These are phyloP conservation scores for Narthecium ossifragum DNA, from an alignment of 106 monocot species.

Conservation along the genomic window DNA sequence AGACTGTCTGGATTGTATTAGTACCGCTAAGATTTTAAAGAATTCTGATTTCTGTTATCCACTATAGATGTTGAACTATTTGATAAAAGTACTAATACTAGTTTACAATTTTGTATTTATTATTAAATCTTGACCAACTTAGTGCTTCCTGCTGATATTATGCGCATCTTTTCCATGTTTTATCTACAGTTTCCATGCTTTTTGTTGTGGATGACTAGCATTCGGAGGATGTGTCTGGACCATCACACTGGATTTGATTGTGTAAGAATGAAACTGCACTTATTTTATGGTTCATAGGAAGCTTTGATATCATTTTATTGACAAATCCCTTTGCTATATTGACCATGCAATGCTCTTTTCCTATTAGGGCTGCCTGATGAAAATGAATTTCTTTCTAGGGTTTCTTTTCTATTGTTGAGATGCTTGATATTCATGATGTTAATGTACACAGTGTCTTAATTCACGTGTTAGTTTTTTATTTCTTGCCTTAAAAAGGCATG, in stretches of 20 bases:
- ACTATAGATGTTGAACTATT: background rate
- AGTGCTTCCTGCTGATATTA: background rate
- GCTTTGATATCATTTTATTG: no score
- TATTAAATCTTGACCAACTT: background rate
- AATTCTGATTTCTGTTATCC: background rate
- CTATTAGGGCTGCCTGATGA: no score
- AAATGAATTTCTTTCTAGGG: no score
- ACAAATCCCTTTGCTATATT: no score
- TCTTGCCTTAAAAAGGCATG: no score
- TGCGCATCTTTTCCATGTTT: slow-evolving; percentile 10
- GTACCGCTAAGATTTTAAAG: no score
- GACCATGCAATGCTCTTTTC: no score
- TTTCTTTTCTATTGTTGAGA: no score
- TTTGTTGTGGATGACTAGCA: slow-evolving; percentile 79
- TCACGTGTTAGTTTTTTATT: no score
- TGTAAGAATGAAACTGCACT: slow-evolving; percentile 38
- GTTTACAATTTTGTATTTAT: background rate
- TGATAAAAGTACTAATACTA: background rate
- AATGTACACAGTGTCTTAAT: no score
- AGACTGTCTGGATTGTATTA: no score
- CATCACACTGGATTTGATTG: slow-evolving; percentile 80
- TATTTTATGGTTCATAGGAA: background rate
- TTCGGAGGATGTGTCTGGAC: slow-evolving; percentile 86
- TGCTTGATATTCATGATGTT: no score
- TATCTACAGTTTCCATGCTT: slow-evolving; percentile 79